Evolutionary conservation across 2,329 filamentous ascomycete species (phyloP), one percentile per base, ranked within the genome.

Genomic region (Aspergillus bombycis): DNA sequence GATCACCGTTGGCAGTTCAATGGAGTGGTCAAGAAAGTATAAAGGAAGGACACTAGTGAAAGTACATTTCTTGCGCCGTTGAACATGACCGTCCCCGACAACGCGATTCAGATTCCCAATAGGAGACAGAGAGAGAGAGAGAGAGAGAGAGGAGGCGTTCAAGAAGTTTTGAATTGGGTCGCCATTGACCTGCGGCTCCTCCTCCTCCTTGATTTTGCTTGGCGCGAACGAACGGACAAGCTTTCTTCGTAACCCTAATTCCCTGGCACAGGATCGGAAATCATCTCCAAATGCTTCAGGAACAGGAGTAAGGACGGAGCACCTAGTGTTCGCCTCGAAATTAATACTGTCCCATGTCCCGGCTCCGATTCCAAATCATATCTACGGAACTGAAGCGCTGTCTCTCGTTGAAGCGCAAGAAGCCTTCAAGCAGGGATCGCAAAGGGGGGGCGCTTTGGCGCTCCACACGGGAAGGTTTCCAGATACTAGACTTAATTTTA

Each of bases 401-500:
- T 32, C 6, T 53, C 30, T 14, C 32, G 30, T 21, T 36, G n/a
- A 54, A 34, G 52, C 38, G 16, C 38, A 19, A n/a, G 19, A 41
- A 3, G 30, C 30, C 30, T 34, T 54, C 43, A 66, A 61, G 64
- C 64, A 70, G 64, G 67, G 68, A 70, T 69, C 66, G 62, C 63
- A 56, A 70, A 66, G 66, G 64, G 64, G 57, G 61, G 56, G 28
- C 3, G 30, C 16, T 58, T 32, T 34, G 57, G 57, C 52, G 62
- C 58, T 62, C 64, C 64, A 68, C 64, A 65, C 57, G 60, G 58
- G 58, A 60, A 50, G 53, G 55, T 36, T 53, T 64, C 57, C 43
- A 60, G 63, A 62, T 64, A 56, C 52, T 64, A 56, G 50, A 57
- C 57, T 58, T 58, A 62, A 62, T 71, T 70, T 67, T 66, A 68